Conservation (phyloP, 768 basidiomycete genomes). For the Lentinus brumalis region DNA sequence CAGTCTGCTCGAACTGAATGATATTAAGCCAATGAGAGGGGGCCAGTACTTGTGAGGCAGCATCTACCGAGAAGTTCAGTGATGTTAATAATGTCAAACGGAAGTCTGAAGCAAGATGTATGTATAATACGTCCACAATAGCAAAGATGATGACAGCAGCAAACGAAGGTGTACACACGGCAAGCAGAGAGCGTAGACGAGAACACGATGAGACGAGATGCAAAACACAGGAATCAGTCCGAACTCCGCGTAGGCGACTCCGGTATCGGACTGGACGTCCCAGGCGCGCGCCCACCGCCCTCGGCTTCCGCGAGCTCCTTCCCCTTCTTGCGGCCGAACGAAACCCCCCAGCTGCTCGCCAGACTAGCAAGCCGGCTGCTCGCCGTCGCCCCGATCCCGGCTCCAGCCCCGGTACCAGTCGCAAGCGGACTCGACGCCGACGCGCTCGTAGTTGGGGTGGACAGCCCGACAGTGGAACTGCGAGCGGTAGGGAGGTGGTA, state of each 20-base stretch:
- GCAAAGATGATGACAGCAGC: background rate
- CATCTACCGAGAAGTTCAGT: too few species aligned
- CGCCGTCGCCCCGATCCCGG: slow-evolving; percentile 19
- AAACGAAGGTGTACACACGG: background rate
- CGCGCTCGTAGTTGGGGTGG: slow-evolving; percentile 45
- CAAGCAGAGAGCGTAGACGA: background rate
- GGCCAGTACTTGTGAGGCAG: too few species aligned
- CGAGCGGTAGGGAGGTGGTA: slow-evolving; percentile 51
- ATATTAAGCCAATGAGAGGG: too few species aligned
- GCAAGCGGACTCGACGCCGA: slow-evolving; percentile 29
- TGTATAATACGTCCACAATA: too few species aligned
- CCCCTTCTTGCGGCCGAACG: slow-evolving; percentile 60
- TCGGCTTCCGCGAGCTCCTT: slow-evolving; percentile 10
- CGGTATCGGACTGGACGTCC: slow-evolving; percentile 16
- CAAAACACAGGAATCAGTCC: background rate
- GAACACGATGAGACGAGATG: background rate
- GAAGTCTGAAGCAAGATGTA: too few species aligned
- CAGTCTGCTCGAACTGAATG: too few species aligned
- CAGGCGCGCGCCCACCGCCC: slow-evolving; percentile 5
- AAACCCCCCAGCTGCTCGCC: slow-evolving; percentile 59
- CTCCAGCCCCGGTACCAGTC: slow-evolving; percentile 8
- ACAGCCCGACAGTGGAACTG: background rate
- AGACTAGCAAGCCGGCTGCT: slow-evolving; percentile 35
- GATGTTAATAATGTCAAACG: too few species aligned
- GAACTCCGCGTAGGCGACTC: slow-evolving; percentile 6